Conservation (phyloP, 139 green algal genomes). For the Pleodorina starrii region DNA sequence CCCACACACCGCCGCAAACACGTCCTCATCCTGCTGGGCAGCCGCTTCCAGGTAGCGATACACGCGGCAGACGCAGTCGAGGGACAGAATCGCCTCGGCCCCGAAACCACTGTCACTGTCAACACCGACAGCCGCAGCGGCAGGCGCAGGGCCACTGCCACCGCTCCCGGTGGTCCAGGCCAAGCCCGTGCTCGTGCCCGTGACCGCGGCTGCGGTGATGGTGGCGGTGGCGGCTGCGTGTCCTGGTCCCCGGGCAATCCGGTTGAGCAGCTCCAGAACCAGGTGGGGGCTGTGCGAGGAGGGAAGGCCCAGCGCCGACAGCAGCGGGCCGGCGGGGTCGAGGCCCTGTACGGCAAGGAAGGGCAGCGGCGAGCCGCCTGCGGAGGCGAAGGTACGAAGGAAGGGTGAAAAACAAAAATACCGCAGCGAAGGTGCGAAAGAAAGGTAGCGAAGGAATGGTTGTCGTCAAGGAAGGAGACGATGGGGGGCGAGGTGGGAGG, state of each 20-base stretch:
- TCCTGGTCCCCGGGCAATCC: no score
- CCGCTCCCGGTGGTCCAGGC: no score
- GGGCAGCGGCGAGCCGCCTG: constrained; percentile 3
- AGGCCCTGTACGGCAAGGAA: not conserved
- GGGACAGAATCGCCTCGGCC: not conserved
- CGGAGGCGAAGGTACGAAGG: no score
- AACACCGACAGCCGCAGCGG: not conserved
- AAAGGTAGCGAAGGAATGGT: no score
- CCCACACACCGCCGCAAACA: not conserved
- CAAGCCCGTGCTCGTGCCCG: no score
- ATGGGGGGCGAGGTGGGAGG: not conserved
- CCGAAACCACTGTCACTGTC: not conserved
- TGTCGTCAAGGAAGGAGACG: no score
- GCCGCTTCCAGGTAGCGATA: not conserved
- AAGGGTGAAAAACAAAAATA: no score
- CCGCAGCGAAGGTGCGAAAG: no score
- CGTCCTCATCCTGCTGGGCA: not conserved
- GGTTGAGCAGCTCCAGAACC: no score
- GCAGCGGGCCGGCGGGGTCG: not conserved
- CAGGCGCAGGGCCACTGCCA: no score
- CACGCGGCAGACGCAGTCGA: not conserved
- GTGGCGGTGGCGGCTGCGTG: no score
- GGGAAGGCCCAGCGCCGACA: not conserved
- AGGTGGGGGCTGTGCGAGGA: not conserved
- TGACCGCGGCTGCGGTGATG: no score